Base-by-base conservation (phyloP, 352 stramenopile species). In the Pythium aquatile region DNA sequence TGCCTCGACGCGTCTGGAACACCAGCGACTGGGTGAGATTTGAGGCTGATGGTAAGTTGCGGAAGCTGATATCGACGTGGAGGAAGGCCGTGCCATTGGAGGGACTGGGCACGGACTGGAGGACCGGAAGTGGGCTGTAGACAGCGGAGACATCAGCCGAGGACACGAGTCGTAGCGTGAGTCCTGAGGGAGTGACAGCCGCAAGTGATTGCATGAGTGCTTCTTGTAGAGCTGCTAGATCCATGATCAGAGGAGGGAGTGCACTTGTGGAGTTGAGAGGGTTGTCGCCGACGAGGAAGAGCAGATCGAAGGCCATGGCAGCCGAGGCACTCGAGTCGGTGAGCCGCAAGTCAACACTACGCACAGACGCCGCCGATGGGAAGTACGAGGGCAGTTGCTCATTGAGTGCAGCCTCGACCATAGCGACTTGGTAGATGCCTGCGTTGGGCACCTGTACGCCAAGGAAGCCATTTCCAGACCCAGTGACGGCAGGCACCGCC, bases 1-100 rank as follows among this genome's bases (percentile, higher is more conserved):
- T 57, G 17, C 72, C 79, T 9, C 69, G 75, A 29, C 78, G 79
- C 2, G 73, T 74, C 73, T 86, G 77, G 61, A 76, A 87, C 32
- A 85, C 59, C 1, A 82, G 39, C 20, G 66, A 74, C 30, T 72
- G 76, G 14, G 63, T 55, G 17, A 88, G 58, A 56, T 81, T 79
- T 0, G 17, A 2, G 3, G 70, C 63, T 13, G 73, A 58, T 3
- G 75, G 74, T 10, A 87, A 52, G 56, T 87, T 85, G 35, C 76
- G 68, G 26, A 80, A 84, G 35, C 64, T 59, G 14, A 85, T 65
- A 40, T 74, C 72, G 14, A 84, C 70, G 0, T 61, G 63, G 61
- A 88, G 53, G 51, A 80, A 87, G 13, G 63, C 53, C 0, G 63
- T 32, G 47, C 33, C 1, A 28, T 16, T 20, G 63, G 55, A 17